Evolutionary conservation across 371 early-diverging fungal species (phyloP).

Genomic region (Zychaea mexicana): DNA sequence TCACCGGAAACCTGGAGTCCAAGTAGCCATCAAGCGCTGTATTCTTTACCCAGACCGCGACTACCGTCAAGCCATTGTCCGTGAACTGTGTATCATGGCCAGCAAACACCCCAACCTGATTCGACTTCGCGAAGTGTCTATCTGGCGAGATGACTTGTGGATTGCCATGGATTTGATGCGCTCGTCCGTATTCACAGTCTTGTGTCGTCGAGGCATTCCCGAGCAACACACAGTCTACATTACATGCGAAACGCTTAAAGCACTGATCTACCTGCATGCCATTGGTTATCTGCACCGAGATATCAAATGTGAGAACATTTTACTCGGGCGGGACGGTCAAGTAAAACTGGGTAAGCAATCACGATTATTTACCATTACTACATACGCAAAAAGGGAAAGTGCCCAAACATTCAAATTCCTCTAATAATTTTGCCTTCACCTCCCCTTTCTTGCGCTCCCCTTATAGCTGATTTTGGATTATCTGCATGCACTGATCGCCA

Average conservation of each 20-base stretch:
- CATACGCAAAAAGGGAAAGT: neutral
- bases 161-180: constrained; percentile 55
- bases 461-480: constrained; percentile 41
- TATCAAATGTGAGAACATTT: constrained; percentile 96
- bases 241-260: constrained; percentile 55
- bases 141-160: constrained; percentile 49
- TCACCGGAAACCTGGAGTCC: constrained; percentile 31
- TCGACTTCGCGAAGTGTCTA: constrained; percentile 37
- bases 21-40: constrained; percentile 51
- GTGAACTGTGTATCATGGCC: constrained; percentile 50
- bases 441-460: neutral
- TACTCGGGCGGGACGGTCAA: constrained; percentile 90
- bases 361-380: constrained; percentile 49
- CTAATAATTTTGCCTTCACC: neutral
- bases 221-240: constrained; percentile 44
- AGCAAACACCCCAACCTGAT: constrained; percentile 42
- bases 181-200: constrained; percentile 48
- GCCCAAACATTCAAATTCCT: too few species aligned
- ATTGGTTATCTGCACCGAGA: constrained; percentile 97
- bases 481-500: constrained; percentile 34
- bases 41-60: constrained; percentile 42
- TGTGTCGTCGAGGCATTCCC: constrained; percentile 52
- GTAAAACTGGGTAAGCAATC: constrained; percentile 88
- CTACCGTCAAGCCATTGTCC: constrained; percentile 47
- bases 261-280: constrained; percentile 87